Base-by-base conservation (phyloP, 768 basidiomycete species). In the Boletus sp. region DNA sequence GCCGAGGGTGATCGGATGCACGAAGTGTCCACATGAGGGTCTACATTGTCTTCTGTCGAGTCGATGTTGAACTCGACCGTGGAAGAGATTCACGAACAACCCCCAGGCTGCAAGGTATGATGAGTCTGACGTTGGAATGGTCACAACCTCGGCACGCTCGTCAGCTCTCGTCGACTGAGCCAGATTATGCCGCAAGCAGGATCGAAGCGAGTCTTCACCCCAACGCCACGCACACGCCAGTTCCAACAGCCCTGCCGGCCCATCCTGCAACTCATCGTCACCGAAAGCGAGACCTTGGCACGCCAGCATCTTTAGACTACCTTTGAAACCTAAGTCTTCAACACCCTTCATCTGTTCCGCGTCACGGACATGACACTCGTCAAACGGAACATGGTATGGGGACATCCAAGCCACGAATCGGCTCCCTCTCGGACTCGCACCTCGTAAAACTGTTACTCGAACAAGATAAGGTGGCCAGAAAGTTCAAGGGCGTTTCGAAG, bases 1-100 rank as follows among this genome's bases (percentile, higher is more conserved):
- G 63, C 66, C 65, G 58, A 70, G 68, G 15, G 66, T 55, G 46
- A 74, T 66, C 4, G 76, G 76, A 47, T 77, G 76, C 76, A 77
- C 75, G 53, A 75, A 71, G 67, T 37, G 44, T 72, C 67, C 65
- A n/a, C n/a, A 71, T 68, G 53, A 42, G 58, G 6, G 52, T 10
- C 24, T 24, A 3, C 24, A 3, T 24, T 24, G 24, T 24, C 3
- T 24, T 24, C 24, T 24, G 24, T 24, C 24, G 24, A 24, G 24
- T 24, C 24, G 24, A 24, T 3, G 3, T 24, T 24, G 24, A 24
- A 24, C 3, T 24, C 24, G 24, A 24, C 24, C 24, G 3, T 24
- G 24, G 24, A 24, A 24, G 24, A 24, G 3, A 24, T 24, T 24
- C 24, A 24, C 24, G 24, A 24, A 24, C 24, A 24, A 24, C 24